Evolutionary conservation across 192 early-diverging fungal species (phyloP).

Genomic region (Podochytrium sp.): DNA sequence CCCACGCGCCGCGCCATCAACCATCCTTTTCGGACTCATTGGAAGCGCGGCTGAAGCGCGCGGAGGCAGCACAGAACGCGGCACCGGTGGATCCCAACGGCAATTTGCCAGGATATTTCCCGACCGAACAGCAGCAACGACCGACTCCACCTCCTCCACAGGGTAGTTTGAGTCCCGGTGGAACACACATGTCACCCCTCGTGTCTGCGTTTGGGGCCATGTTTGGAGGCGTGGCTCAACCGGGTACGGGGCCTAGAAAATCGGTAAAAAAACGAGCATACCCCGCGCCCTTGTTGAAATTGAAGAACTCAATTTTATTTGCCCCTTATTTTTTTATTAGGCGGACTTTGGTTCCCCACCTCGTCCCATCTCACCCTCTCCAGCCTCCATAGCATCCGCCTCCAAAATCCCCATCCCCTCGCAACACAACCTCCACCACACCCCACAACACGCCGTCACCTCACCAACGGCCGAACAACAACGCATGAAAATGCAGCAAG

Average conservation of each 20-base stretch:
- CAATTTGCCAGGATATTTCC: constrained; percentile 8
- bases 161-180: no score
- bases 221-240: neutral
- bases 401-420: neutral
- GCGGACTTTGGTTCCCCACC: neutral
- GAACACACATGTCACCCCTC: no score
- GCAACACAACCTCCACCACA: neutral
- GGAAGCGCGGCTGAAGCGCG: constrained; percentile 22
- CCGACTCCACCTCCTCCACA: neutral
- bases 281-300: no score
- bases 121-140: neutral
- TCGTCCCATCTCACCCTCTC: neutral
- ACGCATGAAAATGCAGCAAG: constrained; percentile 23
- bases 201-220: no score
- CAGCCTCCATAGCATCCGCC: neutral
- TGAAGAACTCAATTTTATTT: neutral
- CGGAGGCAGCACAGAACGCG: constrained; percentile 4
- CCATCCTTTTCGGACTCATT: neutral
- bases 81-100: neutral
- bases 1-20: neutral
- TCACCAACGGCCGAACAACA: neutral
- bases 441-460: neutral
- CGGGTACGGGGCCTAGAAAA: no score
- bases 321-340: neutral
- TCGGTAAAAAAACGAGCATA: neutral